These are phyloP conservation scores for Boletus reticulatus DNA, from an alignment of 768 basidiomycete species.

Conservation along the genomic window DNA sequence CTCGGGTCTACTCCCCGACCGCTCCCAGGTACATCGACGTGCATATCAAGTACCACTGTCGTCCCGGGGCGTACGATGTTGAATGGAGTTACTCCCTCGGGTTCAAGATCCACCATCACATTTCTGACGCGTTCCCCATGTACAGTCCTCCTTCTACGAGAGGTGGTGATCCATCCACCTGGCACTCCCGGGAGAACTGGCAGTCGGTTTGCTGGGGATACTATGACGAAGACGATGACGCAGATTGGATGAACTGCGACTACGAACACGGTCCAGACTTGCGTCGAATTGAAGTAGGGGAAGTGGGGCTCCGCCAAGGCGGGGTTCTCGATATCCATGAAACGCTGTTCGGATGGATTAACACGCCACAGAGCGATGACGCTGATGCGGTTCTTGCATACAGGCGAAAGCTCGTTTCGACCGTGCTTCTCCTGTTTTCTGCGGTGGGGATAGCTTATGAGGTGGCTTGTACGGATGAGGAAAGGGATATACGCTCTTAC, in stretches of 20 bases:
- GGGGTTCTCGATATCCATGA: slow-evolving; percentile 4
- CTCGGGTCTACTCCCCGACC: slow-evolving; percentile 7
- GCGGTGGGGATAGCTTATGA: slow-evolving; percentile 1
- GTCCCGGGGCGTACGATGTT: not conserved
- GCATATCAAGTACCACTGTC: slow-evolving; percentile 9
- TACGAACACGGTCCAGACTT: not conserved
- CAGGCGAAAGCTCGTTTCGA: slow-evolving; percentile 2
- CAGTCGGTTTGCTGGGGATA: slow-evolving; percentile 9
- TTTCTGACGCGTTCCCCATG: too few species aligned
- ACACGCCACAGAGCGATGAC: not conserved
- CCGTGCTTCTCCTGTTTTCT: slow-evolving; percentile 9
- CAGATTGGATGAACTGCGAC: too few species aligned
- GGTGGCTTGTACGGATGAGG: slow-evolving; percentile 10
- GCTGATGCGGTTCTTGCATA: not conserved
- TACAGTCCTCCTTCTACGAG: not conserved
- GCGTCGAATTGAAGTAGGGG: not conserved
- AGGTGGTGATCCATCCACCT: not conserved
- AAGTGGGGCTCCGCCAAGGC: not conserved
- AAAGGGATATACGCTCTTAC: not conserved
- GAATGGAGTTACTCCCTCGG: slow-evolving; percentile 10
- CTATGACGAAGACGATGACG: slow-evolving; percentile 1
- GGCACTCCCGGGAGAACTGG: slow-evolving; percentile 6
- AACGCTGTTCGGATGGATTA: slow-evolving; percentile 4
- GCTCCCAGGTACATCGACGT: slow-evolving; percentile 12
- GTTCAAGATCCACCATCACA: not conserved